Evolutionary conservation across 306 rosid species (phyloP).

Genomic region (Malus orientalis): DNA sequence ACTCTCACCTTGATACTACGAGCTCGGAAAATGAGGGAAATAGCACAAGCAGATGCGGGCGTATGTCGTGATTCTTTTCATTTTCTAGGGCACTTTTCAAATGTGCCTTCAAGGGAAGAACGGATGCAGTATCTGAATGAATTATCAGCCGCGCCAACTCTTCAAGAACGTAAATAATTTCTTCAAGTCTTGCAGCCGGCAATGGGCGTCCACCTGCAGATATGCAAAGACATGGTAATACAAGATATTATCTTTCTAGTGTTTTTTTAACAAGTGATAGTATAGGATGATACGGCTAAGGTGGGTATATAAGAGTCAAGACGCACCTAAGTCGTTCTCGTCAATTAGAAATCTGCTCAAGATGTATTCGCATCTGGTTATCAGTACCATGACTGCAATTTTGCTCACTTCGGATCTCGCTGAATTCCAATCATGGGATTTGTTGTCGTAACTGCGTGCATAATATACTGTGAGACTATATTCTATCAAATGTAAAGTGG

Average conservation of each 20-base stretch:
- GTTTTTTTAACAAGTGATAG: not conserved
- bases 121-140: conserved; percentile 55
- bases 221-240: not conserved
- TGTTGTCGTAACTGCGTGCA: conserved; percentile 40
- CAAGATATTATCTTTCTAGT: not conserved
- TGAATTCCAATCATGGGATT: conserved; percentile 46
- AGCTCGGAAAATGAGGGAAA: conserved; percentile 84
- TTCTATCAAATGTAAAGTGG: not conserved
- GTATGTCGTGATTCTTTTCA: conserved; percentile 34
- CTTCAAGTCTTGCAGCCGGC: conserved; percentile 82
- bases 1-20: conserved; percentile 69
- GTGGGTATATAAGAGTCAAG: not conserved
- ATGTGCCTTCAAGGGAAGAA: conserved; percentile 53
- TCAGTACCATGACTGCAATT: conserved; percentile 65
- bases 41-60: conserved; percentile 68
- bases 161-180: conserved; percentile 61
- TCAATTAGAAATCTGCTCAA: conserved; percentile 64
- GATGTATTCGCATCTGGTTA: conserved; percentile 73
- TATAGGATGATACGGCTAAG: not conserved
- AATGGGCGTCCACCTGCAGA: conserved; percentile 63
- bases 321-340: conserved; percentile 69
- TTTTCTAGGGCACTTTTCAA: conserved; percentile 46
- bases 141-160: conserved; percentile 59
- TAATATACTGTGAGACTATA: not conserved
- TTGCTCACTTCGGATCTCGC: conserved; percentile 78